phyloP scores from a whole-genome alignment of 805 yeast species.

The Ogataea angusta region DNA sequence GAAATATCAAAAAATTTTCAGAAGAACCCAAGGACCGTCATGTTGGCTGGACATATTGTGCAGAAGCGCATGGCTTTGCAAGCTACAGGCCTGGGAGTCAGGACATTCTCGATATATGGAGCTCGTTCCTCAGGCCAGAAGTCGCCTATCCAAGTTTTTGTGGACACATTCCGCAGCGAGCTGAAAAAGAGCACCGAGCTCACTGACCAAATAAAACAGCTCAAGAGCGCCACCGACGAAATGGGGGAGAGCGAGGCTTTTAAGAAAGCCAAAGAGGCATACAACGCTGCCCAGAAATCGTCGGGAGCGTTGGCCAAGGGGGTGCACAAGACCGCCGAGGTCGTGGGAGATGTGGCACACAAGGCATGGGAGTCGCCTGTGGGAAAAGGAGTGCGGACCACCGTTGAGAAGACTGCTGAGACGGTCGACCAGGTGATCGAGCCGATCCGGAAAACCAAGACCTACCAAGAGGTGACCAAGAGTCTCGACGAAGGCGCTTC shows the following conservation, averaged over 20 bases:
- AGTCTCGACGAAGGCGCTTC: slow-evolving; percentile 92
- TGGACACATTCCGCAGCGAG: slow-evolving; percentile 87
- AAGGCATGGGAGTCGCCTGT: slow-evolving; percentile 97
- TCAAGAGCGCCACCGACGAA: slow-evolving; percentile 93
- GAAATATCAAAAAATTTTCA: slow-evolving; percentile 6
- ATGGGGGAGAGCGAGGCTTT: slow-evolving; percentile 93
- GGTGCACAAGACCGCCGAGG: slow-evolving; percentile 86
- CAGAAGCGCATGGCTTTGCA: slow-evolving; percentile 2
- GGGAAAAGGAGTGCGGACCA: slow-evolving; percentile 82
- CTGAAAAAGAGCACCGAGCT: slow-evolving; percentile 88
- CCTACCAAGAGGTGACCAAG: slow-evolving; percentile 83
- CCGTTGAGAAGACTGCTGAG: slow-evolving; percentile 79
- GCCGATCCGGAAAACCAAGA: slow-evolving; percentile 88
- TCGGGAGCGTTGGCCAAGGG: slow-evolving; percentile 62
- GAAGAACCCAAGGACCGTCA: not conserved
- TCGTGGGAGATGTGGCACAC: slow-evolving; percentile 82
- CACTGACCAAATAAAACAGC: slow-evolving; percentile 88
- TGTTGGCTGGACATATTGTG: slow-evolving; percentile 7
- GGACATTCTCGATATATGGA: slow-evolving; percentile 18
- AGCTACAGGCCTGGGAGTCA: slow-evolving; percentile 6
- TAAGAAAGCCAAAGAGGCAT: slow-evolving; percentile 90
- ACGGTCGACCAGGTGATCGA: slow-evolving; percentile 83
- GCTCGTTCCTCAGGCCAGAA: slow-evolving; percentile 36
- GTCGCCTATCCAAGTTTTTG: slow-evolving; percentile 88
- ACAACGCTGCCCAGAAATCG: slow-evolving; percentile 74